phyloP scores from a whole-genome alignment of 148 eudicot genomes.

The Rhododendron mucronatum region DNA sequence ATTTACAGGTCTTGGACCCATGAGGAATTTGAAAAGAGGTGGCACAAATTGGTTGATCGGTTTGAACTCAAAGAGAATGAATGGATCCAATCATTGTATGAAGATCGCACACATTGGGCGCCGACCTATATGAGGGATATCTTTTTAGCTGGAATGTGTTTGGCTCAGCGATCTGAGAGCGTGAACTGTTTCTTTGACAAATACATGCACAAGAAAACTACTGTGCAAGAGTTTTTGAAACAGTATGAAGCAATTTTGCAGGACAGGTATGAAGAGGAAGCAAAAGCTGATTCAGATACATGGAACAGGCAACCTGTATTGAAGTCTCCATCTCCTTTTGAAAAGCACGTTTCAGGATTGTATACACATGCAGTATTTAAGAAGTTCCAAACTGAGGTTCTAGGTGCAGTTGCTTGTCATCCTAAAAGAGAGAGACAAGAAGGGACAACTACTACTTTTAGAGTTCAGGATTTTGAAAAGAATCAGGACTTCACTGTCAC shows the following conservation, averaged over 20 bases:
- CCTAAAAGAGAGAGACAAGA: constrained; percentile 70
- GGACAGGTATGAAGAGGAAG: constrained; percentile 95
- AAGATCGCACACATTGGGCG: constrained; percentile 65
- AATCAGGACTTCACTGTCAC: constrained; percentile 64
- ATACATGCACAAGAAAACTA: constrained; percentile 84
- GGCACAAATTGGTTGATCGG: constrained; percentile 63
- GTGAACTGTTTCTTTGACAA: constrained; percentile 90
- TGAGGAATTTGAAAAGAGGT: constrained; percentile 84
- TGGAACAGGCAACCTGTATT: constrained; percentile 76
- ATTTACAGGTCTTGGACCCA: constrained; percentile 70
- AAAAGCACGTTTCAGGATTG: constrained; percentile 69
- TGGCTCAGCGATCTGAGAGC: constrained; percentile 73
- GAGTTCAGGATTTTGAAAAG: constrained; percentile 70
- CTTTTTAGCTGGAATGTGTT: constrained; percentile 83
- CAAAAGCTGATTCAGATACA: constrained; percentile 83
- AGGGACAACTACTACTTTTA: constrained; percentile 46
- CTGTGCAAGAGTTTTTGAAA: constrained; percentile 71
- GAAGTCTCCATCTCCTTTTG: constrained; percentile 95
- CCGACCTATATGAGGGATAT: constrained; percentile 66
- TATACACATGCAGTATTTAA: constrained; percentile 80
- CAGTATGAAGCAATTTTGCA: constrained; percentile 73
- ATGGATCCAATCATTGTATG: constrained; percentile 63
- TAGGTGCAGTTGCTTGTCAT: constrained; percentile 87
- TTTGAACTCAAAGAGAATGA: constrained; percentile 71
- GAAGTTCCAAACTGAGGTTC: constrained; percentile 81